These are phyloP conservation scores for Xylaria polymorpha DNA, from an alignment of 2,329 filamentous ascomycete species.

Conservation along the genomic window DNA sequence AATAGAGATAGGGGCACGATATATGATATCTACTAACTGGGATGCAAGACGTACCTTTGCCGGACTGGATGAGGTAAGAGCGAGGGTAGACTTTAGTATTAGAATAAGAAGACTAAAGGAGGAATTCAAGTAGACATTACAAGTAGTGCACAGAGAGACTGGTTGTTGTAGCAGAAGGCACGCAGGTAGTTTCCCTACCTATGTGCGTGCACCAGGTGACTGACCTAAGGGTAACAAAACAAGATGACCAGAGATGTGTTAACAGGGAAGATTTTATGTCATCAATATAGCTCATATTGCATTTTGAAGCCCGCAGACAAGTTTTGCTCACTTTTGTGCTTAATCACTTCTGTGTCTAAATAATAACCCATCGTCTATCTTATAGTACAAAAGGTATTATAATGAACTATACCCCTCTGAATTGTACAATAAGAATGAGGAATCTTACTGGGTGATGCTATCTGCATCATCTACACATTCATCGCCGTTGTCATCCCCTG, in stretches of 20 bases:
- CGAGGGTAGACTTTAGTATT: background rate
- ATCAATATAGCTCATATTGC: constrained; percentile 7
- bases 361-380: constrained; percentile 22
- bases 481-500: constrained; percentile 52
- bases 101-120: background rate
- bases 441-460: background rate
- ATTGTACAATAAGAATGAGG: constrained; percentile 16
- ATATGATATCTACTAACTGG: too few species aligned
- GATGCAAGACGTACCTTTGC: background rate
- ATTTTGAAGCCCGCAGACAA: background rate
- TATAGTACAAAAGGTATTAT: constrained; percentile 35
- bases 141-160: background rate
- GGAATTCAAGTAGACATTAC: background rate
- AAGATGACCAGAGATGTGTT: background rate
- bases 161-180: background rate
- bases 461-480: constrained; percentile 31
- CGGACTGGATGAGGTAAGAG: background rate
- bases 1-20: background rate
- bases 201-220: background rate
- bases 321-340: background rate
- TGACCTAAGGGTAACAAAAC: background rate
- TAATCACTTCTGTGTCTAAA: background rate
- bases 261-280: background rate
- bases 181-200: background rate
- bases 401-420: background rate